These are phyloP conservation scores for Boletus smithii DNA, from an alignment of 1,284 basidiomycete genomes.

Conservation along the genomic window DNA sequence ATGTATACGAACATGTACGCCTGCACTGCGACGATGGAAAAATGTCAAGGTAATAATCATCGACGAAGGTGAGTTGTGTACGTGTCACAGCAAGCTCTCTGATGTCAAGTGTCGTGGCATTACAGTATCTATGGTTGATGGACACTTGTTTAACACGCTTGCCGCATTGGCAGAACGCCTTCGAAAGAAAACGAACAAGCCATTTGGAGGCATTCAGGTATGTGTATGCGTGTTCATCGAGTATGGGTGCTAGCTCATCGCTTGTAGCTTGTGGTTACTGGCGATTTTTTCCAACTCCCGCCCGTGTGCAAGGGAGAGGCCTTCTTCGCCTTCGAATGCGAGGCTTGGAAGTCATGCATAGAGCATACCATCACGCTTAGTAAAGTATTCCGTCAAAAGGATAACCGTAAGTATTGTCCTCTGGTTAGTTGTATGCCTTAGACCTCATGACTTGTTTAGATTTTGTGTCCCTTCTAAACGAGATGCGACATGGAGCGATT, in stretches of 20 bases:
- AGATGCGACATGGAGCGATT: constrained; percentile 60
- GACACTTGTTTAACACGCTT: constrained; percentile 70
- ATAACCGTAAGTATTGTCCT: constrained; percentile 37
- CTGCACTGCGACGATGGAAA: constrained; percentile 58
- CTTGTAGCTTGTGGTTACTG: constrained; percentile 66
- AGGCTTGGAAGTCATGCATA: constrained; percentile 68
- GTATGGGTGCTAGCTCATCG: not conserved
- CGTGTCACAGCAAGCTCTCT: not conserved
- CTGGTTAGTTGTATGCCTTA: not conserved
- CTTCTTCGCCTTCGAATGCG: constrained; percentile 75
- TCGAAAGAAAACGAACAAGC: constrained; percentile 55
- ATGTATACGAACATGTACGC: constrained; percentile 50
- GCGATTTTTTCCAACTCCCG: constrained; percentile 88
- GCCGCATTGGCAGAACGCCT: constrained; percentile 43
- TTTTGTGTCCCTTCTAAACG: constrained; percentile 69
- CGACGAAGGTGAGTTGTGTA: constrained; percentile 61
- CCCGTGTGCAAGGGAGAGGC: constrained; percentile 51
- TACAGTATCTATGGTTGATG: constrained; percentile 84
- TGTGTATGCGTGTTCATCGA: constrained; percentile 3
- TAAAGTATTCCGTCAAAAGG: constrained; percentile 68
- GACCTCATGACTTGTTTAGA: constrained; percentile 34
- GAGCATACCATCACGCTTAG: constrained; percentile 68
- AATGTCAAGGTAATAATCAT: constrained; percentile 73
- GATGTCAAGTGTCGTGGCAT: not conserved
- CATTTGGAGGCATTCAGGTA: constrained; percentile 84